phyloP scores from a whole-genome alignment of 2,329 filamentous ascomycete species.

The Monilinia polystroma region DNA sequence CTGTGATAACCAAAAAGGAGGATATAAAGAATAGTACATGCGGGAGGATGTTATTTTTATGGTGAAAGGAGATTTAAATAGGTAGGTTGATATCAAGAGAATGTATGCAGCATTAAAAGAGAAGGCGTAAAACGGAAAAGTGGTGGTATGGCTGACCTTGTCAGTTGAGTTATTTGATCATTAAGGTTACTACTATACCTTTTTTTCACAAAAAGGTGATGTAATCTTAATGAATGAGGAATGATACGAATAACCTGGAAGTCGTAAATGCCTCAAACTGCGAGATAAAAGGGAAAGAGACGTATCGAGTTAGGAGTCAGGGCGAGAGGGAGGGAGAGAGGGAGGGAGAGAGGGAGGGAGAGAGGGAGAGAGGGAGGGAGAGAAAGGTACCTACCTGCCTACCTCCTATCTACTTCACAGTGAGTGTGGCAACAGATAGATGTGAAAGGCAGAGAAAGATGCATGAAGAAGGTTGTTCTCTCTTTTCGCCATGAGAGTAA shows the following conservation, averaged over 20 bases:
- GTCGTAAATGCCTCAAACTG: conserved; percentile 3
- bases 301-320: not conserved
- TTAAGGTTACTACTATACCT: not conserved
- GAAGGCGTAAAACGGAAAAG: not conserved
- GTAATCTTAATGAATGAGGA: not conserved
- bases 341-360: no score
- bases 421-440: no score
- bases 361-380: no score
- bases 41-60: not conserved
- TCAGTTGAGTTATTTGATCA: conserved; percentile 22
- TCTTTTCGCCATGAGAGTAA: no score
- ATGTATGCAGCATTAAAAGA: not conserved
- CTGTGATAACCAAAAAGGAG: not conserved
- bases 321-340: not conserved
- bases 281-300: not conserved
- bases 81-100: not conserved
- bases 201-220: not conserved
- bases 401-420: no score
- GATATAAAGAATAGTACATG: not conserved
- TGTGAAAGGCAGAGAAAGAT: no score
- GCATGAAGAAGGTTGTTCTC: no score
- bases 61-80: no score
- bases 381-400: no score
- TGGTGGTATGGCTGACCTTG: conserved; percentile 17
- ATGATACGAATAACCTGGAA: not conserved